Evolutionary conservation across 805 yeast genomes (phyloP), one percentile per base, ranked within the genome.

Genomic region (Sugiyamaella boreocaroliniensis): DNA sequence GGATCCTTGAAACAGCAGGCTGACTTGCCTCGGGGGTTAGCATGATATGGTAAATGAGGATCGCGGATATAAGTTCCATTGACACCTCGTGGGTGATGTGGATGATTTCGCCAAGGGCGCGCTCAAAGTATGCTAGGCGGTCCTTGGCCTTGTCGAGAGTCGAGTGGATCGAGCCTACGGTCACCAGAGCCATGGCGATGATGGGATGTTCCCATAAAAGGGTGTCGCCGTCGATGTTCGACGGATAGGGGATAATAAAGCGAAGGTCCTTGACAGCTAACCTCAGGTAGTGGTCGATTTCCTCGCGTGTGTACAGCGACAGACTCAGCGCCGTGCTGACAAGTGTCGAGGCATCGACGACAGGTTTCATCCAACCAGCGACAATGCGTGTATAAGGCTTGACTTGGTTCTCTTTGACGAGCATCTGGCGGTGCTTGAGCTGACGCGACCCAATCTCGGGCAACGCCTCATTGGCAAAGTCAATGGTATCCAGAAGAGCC

Each of bases 1-100:
- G 50, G 7, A 60, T 47, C 49, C 50, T 50, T 20, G 51, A 47
- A 8, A 62, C 62, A 48, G 57, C 59, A 14, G 48, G 45, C 29
- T 43, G 50, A 34, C 53, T 59, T 8, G 56, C 55, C 40, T 53
- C 51, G 32, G 53, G 51, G 37, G 40, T 46, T 15, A 58, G 47
- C 44, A 45, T 53, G 29, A 42, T 29, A 12, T 41, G 19, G 29
- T 43, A 34, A 34, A 56, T 49, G 2, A 58, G 18, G 12, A 51
- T 22, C 1, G 47, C 49, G 14, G 45, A 14, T 12, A 49, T 43
- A 12, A 54, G 29, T 5, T 56, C 58, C 32, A 52, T n/a, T 11
- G 48, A 26, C 18, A 45, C 12, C 29, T 29, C 29, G 9, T 34
- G 29, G 26, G 19, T 32, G 22, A 48, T 15, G 37, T 48, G 29